Base-by-base conservation (phyloP, 2,329 filamentous ascomycete genomes). In the Penicillium sp. region DNA sequence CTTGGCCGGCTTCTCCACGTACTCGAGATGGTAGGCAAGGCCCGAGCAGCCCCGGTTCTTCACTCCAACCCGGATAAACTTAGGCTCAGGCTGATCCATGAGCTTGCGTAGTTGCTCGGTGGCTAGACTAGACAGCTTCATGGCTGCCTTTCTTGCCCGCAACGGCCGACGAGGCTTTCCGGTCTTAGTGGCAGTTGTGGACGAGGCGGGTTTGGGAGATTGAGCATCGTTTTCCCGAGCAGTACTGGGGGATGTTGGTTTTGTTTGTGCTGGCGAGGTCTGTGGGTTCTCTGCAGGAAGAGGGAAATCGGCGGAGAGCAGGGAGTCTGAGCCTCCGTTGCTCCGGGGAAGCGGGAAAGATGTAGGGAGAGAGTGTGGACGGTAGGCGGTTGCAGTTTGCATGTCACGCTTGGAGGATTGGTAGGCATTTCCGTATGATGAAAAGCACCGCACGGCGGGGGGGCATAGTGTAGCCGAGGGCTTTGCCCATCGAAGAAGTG, bases 11-110 rank as follows among this genome's bases (percentile, higher is more conserved):
- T 93, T 93, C 67, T 98, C 93, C 49, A 98, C 93, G 68, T 93
- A 99, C 76, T 98, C 93, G 27, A 99, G 80, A 70, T 97, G 87
- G 73, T 99, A 99, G 31, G 93, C 89, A 64, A 98, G 79, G 16
- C 95, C 95, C 52, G 92, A 97, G 76, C 95, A 99, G 10, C 95
- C 95, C 63, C 91, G 85, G 75, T 96, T 97, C 75, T 89, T 91
- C 60, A 98, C 95, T 13, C 95, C 93, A 6, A 99, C 90, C 67
- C 95, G 88, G 73, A 99, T 96, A 63, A 96, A 82, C 78, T 96
- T 96, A 2, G 93, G 92, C 26, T 95, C 87, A 0, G 95, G 95
- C 68, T 92, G 88, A 59, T 93, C 86, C 7, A 97, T 83, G 37
- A 99, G 78, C 19, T 83, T 82, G 56, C 86, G 86, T 33, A 99